Percentiles rank a stretch among this genome's conserved stretches.
phyloP scores from a whole-genome alignment of 129 eudicot genomes.

The Centaurea solstitialis region DNA sequence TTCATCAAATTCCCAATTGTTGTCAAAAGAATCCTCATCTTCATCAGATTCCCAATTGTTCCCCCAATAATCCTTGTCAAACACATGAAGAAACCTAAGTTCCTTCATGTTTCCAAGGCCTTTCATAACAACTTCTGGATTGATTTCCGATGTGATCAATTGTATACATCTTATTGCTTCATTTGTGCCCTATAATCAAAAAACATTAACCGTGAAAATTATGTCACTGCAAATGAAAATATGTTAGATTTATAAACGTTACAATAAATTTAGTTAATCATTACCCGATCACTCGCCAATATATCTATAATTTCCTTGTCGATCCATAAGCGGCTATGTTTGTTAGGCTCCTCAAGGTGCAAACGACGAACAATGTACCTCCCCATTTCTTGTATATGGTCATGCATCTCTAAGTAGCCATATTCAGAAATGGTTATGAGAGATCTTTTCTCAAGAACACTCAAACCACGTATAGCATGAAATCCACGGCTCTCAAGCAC shows the following conservation, averaged over 20 bases:
- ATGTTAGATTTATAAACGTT: background rate
- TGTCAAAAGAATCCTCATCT: too few relatives aligned
- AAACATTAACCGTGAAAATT: background rate
- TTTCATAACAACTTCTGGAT: background rate
- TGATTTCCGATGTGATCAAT: accelerated
- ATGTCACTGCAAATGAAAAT: background rate
- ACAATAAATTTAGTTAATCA: background rate
- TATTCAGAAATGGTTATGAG: background rate
- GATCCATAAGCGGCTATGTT: conserved; percentile 3
- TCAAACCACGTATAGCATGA: background rate
- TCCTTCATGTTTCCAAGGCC: conserved; percentile 1
- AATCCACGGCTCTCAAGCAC: conserved; percentile 11
- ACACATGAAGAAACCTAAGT: background rate
- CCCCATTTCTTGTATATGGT: conserved; percentile 19
- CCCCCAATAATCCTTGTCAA: too few relatives aligned
- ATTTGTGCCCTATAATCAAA: background rate
- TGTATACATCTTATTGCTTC: conserved; percentile 6
- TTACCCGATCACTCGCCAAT: background rate
- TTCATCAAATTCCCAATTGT: background rate
- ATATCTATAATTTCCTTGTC: background rate
- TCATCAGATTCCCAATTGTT: background rate
- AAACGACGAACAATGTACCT: conserved; percentile 4
- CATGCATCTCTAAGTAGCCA: background rate
- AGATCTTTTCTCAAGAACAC: background rate
- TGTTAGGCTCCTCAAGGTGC: conserved; percentile 8